Evolutionary conservation across 1,139 yeast genomes (phyloP).

Genomic region (Hyphopichia wangnamkhiaoensis): DNA sequence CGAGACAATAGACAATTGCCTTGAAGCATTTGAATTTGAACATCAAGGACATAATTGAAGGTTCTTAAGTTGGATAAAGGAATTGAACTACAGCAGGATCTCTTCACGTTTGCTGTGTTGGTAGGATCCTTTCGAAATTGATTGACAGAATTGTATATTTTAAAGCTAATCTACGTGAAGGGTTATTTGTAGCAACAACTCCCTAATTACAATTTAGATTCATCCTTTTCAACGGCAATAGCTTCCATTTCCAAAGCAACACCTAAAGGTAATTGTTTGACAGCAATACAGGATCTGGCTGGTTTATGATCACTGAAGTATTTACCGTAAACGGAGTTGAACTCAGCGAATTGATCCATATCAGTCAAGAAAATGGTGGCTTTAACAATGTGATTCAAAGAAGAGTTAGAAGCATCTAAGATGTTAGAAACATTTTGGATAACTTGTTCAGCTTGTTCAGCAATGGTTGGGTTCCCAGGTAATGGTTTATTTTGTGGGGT

Average conservation of each 20-base stretch:
- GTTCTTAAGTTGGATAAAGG: no score
- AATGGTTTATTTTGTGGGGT: slow-evolving; percentile 81
- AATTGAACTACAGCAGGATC: no score
- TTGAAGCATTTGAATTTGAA: no score
- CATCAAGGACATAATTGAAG: no score
- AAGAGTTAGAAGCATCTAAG: slow-evolving; percentile 79
- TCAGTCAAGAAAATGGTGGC: slow-evolving; percentile 87
- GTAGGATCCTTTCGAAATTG: no score
- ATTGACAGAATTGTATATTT: no score
- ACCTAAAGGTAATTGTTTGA: slow-evolving; percentile 80
- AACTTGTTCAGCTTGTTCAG: slow-evolving; percentile 83
- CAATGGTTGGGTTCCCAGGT: slow-evolving; percentile 63
- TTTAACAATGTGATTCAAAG: slow-evolving; percentile 80
- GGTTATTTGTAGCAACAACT: no score
- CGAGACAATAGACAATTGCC: no score
- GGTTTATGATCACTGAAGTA: slow-evolving; percentile 84
- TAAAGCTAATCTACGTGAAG: no score
- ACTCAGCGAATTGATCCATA: slow-evolving; percentile 75
- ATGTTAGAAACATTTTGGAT: slow-evolving; percentile 75
- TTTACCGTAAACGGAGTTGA: slow-evolving; percentile 80
- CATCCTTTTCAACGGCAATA: slow-evolving; percentile 66
- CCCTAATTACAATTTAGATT: slow-evolving; percentile 34
- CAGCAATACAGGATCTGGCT: slow-evolving; percentile 96
- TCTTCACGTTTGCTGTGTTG: no score
- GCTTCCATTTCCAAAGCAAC: slow-evolving; percentile 76